Base-by-base conservation (phyloP, 2,329 filamentous ascomycete species). In the Phyllosticta citriasiana region DNA sequence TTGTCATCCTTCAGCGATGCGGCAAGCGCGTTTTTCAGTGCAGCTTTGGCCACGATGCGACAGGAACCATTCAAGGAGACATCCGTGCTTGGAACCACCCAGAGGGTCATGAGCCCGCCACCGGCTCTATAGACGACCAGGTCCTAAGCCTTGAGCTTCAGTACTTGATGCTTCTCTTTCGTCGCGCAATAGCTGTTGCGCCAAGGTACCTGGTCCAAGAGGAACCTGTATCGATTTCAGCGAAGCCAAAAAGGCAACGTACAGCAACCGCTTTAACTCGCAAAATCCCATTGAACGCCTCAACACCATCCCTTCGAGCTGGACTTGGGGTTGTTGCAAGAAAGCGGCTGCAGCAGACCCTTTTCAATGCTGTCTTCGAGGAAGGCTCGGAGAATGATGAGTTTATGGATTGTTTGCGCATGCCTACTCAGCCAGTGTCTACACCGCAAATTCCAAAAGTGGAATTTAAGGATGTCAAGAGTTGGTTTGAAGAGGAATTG, bases 401-500 rank as follows among this genome's bases (percentile, higher is more conserved):
- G 3, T 75, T 79, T 60, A 65, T 70, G 26, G 73, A 79, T 47
- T 70, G 72, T n/a, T 67, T 78, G 53, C 72, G 71, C 9, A 77
- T 74, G 68, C 77, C 78, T 12, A 58, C 63, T 14, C 57, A 55
- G 24, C 59, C 64, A 1, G 65, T 56, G n/a, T 68, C 16, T 63
- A 67, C 71, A 24, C 68, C 68, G 14, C 67, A 66, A 5, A 67
- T 73, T 8, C 71, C 72, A 1, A 74, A 73, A 57, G 63, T 76
- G 0, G 73, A 74, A 4, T 72, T 78, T 27, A 67, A 71, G 16
- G 69, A 78, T 8, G 73, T 78, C 4, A 66, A 75, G 2, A 77
- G 82, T 16, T 84, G 81, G 80, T 85, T 83, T 65, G 76, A 77
- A 59, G 75, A 76, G 60, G 79, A 84, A 64, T 69, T 85, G 2